Percentiles rank a stretch among this genome's conserved stretches.
Conservation (phyloP, 306 rosid species). For the Macrotyloma uniflorum region DNA sequence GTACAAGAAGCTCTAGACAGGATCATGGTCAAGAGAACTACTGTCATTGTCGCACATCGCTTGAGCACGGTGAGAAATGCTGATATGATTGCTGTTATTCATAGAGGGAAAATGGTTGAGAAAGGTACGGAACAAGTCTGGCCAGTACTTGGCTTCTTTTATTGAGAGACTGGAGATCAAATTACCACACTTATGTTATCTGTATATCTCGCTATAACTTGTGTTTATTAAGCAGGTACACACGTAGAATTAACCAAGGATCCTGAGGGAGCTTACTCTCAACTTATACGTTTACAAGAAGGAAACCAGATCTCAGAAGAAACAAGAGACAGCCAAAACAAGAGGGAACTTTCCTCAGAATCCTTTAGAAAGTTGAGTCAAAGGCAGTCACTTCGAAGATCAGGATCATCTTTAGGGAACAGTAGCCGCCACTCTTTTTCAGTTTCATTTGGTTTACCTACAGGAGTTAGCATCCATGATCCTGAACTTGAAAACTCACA, state of each 20-base stretch:
- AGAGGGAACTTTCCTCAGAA: constrained; percentile 41
- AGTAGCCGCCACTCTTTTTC: constrained; percentile 70
- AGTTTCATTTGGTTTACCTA: constrained; percentile 60
- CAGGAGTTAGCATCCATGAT: constrained; percentile 48
- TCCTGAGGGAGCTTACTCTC: constrained; percentile 74
- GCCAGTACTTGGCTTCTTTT: constrained; percentile 1
- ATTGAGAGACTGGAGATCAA: neutral
- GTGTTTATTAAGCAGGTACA: constrained; percentile 54
- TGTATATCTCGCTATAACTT: neutral
- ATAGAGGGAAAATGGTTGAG: constrained; percentile 79
- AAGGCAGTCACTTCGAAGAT: constrained; percentile 51
- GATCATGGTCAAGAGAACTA: constrained; percentile 77
- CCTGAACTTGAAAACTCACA: constrained; percentile 29
- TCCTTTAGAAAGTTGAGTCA: constrained; percentile 55
- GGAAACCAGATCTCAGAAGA: constrained; percentile 48
- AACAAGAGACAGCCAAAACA: constrained; percentile 37
- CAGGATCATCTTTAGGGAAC: constrained; percentile 65
- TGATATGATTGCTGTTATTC: constrained; percentile 73
- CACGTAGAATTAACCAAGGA: constrained; percentile 58
- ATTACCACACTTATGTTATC: neutral
- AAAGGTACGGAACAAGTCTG: constrained; percentile 49
- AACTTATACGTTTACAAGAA: constrained; percentile 75
- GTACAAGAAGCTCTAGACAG: constrained; percentile 86
- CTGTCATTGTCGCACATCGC: constrained; percentile 81
- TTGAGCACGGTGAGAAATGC: constrained; percentile 83